Base-by-base conservation (phyloP, 352 stramenopile species). In the Phytophthora sojae region DNA sequence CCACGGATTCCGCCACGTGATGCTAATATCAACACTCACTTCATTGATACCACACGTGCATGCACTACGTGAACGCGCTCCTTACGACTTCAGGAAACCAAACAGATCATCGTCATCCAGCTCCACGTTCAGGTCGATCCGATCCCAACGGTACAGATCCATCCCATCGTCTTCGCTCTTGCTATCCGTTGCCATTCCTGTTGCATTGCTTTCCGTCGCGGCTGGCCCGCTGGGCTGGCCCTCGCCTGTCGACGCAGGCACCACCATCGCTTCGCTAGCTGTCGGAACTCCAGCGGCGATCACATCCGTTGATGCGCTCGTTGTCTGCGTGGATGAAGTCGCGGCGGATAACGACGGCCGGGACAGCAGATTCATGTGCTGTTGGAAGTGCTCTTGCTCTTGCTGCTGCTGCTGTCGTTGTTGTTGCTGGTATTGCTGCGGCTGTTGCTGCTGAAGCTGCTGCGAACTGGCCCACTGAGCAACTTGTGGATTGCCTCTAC, bases 21-120 rank as follows among this genome's bases (percentile, higher is more conserved):
- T 56, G 56, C 52, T 58, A 66, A 77, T 25, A 44, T 44, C 37
- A 17, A 50, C 17, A 71, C 64, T 58, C 44, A 64, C 65, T 68
- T 66, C 66, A 78, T 70, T 67, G 57, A 69, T 73, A 72, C 57
- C 66, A 71, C 72, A 76, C 59, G 56, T 56, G 8, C 52, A 71
- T 76, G 51, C 60, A 64, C 52, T 78, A 77, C 68, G 62, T 69
- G 57, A 59, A 60, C 30, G 39, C 37, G 8, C 32, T 11, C 23
- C 21, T 76, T 85, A 93, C 55, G 89, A 90, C 72, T 93, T 93
- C 30, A 96, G 61, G 77, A 96, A 96, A 35, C 86, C 81, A 57
- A 96, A 96, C 15, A 96, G 76, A 69, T 96, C 89, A 64, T 95
- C 86, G 56, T 95, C 89, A 74, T 91, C 86, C 62, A 96, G 76